Evolutionary conservation across 1,139 yeast species (phyloP).

Genomic region (Suhomyces guaymorum): DNA sequence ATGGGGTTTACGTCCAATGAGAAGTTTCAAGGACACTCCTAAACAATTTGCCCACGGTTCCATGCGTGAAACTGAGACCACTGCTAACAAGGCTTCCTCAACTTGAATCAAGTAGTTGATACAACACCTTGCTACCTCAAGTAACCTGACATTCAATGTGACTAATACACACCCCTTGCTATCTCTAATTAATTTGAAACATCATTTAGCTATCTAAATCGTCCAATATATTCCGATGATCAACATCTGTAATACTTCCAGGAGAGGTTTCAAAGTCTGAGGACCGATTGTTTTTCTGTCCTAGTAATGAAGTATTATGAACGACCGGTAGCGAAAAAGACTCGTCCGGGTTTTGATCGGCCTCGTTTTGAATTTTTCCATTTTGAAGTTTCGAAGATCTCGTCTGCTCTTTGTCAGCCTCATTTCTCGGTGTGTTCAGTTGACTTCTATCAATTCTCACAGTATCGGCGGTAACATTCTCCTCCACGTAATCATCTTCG

Average conservation of each 20-base stretch:
- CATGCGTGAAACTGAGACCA: too few species aligned
- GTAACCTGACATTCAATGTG: too few species aligned
- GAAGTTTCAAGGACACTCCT: slow-evolving; percentile 30
- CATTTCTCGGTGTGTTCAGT: not conserved
- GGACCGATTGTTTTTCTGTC: slow-evolving; percentile 9
- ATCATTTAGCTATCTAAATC: slow-evolving; percentile 15
- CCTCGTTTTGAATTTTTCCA: too few species aligned
- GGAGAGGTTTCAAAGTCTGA: slow-evolving; percentile 13
- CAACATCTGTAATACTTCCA: slow-evolving; percentile 6
- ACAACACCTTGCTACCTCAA: not conserved
- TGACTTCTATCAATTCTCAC: not conserved
- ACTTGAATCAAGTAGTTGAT: not conserved
- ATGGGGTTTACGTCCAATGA: slow-evolving; percentile 77
- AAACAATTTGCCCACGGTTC: too few species aligned
- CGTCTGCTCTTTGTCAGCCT: not conserved
- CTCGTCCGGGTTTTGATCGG: too few species aligned
- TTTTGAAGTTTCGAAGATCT: not conserved
- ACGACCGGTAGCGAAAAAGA: slow-evolving; percentile 36
- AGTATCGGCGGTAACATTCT: slow-evolving; percentile 4
- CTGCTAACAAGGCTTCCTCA: too few species aligned
- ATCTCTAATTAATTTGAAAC: too few species aligned
- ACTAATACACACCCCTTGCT: too few species aligned
- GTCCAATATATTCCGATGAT: slow-evolving; percentile 15
- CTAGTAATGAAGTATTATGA: slow-evolving; percentile 19
- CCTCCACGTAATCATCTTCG: slow-evolving; percentile 10